Percentiles rank a stretch among this genome's conserved stretches.
Conservation (phyloP, 495 filamentous ascomycete genomes). For the Extremus antarcticus region DNA sequence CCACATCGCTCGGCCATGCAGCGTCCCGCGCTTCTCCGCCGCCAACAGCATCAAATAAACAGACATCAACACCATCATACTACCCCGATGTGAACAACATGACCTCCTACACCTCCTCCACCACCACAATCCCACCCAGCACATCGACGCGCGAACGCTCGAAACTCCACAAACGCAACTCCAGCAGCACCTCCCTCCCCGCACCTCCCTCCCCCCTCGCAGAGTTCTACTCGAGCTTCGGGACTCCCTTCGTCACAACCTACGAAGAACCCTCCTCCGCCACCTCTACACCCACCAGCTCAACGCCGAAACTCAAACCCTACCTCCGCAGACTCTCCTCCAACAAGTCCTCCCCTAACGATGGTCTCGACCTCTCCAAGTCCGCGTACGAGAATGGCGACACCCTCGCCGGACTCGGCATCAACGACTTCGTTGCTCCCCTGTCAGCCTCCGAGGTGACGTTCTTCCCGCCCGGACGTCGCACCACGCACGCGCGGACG, state of each 20-base stretch:
- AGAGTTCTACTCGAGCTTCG: constrained; percentile 19
- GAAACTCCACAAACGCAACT: constrained; percentile 32
- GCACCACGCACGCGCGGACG: constrained; percentile 41
- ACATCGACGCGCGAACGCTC: constrained; percentile 14
- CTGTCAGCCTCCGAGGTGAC: constrained; percentile 32
- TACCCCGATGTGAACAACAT: not conserved
- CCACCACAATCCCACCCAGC: not conserved
- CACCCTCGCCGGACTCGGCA: constrained; percentile 44
- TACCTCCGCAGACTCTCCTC: constrained; percentile 43
- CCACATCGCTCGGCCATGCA: not conserved
- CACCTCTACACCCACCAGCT: constrained; percentile 11
- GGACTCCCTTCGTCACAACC: constrained; percentile 29
- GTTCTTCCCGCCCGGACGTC: constrained; percentile 23
- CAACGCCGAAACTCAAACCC: constrained; percentile 43
- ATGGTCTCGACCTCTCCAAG: constrained; percentile 45
- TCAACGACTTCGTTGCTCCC: constrained; percentile 33
- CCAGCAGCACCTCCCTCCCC: constrained; percentile 26
- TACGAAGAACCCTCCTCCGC: constrained; percentile 20
- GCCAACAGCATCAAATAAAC: too few species aligned
- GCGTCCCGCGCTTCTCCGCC: not conserved
- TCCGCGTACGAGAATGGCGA: constrained; percentile 45
- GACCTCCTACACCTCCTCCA: not conserved
- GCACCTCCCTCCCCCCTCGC: constrained; percentile 10
- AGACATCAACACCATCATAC: not conserved
- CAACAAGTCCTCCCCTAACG: constrained; percentile 8